Percentiles rank a stretch among this genome's conserved stretches.
phyloP scores from a whole-genome alignment of 352 stramenopile species.

The Globisporangium echinulatum region DNA sequence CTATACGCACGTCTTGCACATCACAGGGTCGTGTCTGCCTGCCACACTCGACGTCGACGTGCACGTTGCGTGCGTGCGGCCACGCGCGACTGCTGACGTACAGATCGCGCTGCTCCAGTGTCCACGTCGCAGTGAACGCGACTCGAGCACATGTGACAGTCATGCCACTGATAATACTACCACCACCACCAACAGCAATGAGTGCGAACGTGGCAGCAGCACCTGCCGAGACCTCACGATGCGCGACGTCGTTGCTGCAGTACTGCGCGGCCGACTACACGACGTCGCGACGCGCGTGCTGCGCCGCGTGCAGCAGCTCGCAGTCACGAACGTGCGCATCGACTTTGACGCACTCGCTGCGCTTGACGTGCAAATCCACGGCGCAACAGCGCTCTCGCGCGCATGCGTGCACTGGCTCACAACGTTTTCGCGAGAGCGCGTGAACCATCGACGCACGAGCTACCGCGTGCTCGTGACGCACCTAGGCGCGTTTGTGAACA shows the following conservation, averaged over 20 bases:
- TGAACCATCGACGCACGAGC: background rate
- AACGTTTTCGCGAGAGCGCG: background rate
- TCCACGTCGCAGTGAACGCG: background rate
- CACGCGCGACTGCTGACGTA: background rate
- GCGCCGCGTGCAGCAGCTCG: background rate
- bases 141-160: background rate
- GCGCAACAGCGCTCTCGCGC: background rate
- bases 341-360: background rate
- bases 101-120: background rate
- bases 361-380: background rate
- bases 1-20: constrained; percentile 1
- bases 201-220: too few species aligned
- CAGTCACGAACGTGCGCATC: background rate
- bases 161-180: background rate
- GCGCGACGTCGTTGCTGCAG: background rate
- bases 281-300: background rate
- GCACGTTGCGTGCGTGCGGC: background rate
- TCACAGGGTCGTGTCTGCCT: background rate
- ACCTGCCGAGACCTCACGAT: background rate
- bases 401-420: background rate
- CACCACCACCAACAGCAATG: background rate
- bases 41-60: constrained; percentile 2
- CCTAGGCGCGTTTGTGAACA: background rate
- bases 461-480: constrained; percentile 1
- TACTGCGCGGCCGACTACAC: background rate